phyloP scores from a whole-genome alignment of 768 basidiomycete species.

The Mycena pura region DNA sequence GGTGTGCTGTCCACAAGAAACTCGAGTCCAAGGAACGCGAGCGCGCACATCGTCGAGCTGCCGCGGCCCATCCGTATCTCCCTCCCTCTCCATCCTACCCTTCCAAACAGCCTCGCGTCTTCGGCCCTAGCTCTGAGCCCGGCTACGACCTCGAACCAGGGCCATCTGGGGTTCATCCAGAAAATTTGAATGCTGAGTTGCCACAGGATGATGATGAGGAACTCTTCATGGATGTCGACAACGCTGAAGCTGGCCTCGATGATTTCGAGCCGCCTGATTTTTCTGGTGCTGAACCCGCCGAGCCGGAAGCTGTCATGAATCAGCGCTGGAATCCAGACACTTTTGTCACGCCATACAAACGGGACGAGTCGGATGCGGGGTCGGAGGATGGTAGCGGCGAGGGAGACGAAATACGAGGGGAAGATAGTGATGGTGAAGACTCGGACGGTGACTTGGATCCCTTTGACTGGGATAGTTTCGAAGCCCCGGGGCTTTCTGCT shows the following conservation, averaged over 20 bases:
- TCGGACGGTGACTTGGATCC: neutral
- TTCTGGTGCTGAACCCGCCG: too few species aligned
- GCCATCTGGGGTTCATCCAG: too few species aligned
- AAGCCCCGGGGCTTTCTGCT: neutral
- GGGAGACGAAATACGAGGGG: neutral
- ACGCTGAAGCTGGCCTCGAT: too few species aligned
- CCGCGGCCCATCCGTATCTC: neutral
- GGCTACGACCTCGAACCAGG: too few species aligned
- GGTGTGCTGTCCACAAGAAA: neutral
- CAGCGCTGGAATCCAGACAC: too few species aligned
- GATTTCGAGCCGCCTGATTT: too few species aligned
- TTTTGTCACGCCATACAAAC: too few species aligned
- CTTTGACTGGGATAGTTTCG: slow-evolving; percentile 4
- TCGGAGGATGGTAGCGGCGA: too few species aligned
- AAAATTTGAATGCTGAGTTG: too few species aligned
- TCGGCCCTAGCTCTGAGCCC: neutral
- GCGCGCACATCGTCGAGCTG: neutral
- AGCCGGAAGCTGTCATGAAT: neutral
- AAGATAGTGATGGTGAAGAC: neutral
- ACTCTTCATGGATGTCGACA: too few species aligned
- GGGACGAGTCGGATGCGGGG: neutral
- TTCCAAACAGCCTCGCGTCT: neutral
- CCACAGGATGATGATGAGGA: too few species aligned
- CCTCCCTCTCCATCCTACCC: neutral
- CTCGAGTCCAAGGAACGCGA: neutral